These are phyloP conservation scores for Aleurites moluccanus DNA, from an alignment of 441 rosid genomes.

Conservation along the genomic window DNA sequence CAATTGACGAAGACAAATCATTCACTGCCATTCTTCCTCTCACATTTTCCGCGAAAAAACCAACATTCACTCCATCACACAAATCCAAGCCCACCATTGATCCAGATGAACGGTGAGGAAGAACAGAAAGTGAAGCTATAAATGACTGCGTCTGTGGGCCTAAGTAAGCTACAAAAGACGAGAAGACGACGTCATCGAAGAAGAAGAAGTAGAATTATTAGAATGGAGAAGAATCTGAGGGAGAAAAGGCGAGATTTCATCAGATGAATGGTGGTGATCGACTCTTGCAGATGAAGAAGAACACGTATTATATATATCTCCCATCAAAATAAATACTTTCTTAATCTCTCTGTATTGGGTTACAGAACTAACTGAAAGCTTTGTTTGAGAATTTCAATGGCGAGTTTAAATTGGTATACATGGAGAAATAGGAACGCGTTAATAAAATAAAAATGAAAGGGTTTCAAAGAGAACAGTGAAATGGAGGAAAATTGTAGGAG, in stretches of 20 bases:
- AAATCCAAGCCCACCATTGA: constrained; percentile 20
- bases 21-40: constrained; percentile 28
- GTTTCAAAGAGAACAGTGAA: too few species aligned
- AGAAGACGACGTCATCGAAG: constrained; percentile 6
- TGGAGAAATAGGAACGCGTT: constrained; percentile 15
- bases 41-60: constrained; percentile 32
- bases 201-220: constrained; percentile 37
- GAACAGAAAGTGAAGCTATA: constrained; percentile 8
- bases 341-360: background rate
- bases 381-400: background rate
- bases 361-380: background rate
- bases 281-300: constrained; percentile 25
- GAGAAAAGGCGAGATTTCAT: constrained; percentile 64
- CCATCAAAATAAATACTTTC: too few species aligned
- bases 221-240: constrained; percentile 57
- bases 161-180: background rate
- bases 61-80: constrained; percentile 22
- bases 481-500: too few species aligned
- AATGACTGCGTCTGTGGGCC: constrained; percentile 29
- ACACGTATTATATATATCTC: constrained; percentile 22
- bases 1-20: constrained; percentile 50
- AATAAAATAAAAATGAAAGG: too few species aligned
- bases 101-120: constrained; percentile 20
- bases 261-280: constrained; percentile 33
- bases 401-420: constrained; percentile 3